Percentiles rank a stretch among this genome's conserved stretches.
These are phyloP conservation scores for Ilyonectria destructans DNA, from an alignment of 2,329 filamentous ascomycete genomes.

Conservation along the genomic window DNA sequence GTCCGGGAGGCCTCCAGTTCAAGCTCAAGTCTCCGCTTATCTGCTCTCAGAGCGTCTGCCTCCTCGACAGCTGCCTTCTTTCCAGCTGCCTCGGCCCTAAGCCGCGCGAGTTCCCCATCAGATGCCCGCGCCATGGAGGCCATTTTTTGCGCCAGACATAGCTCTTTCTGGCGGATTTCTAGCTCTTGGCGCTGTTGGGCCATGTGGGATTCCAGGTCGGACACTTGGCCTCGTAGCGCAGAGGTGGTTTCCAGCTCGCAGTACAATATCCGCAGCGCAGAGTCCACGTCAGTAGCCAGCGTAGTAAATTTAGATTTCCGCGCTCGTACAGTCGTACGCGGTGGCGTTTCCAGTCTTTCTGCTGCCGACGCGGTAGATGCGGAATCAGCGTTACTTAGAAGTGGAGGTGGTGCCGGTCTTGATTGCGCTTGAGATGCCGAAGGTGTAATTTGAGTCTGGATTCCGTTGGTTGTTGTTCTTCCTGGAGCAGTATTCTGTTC, in stretches of 20 bases:
- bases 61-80: not conserved
- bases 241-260: slow-evolving; percentile 3
- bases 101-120: not conserved
- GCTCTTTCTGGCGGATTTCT: not conserved
- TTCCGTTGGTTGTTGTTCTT: not conserved
- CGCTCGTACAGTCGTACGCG: not conserved
- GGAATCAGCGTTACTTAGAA: not conserved
- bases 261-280: slow-evolving; percentile 8
- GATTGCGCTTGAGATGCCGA: not conserved
- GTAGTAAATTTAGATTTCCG: slow-evolving; percentile 1
- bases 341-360: not conserved
- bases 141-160: not conserved
- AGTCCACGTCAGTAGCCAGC: not conserved
- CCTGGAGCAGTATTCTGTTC: not conserved
- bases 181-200: slow-evolving; percentile 3
- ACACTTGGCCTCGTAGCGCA: not conserved
- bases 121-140: not conserved
- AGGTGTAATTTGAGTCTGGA: not conserved
- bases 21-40: not conserved
- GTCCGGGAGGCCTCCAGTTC: not conserved
- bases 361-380: not conserved
- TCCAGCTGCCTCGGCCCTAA: not conserved
- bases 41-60: not conserved
- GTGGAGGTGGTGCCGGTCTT: not conserved
- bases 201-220: not conserved